phyloP scores from a whole-genome alignment of 148 eudicot species.

The Beta vulgaris region DNA sequence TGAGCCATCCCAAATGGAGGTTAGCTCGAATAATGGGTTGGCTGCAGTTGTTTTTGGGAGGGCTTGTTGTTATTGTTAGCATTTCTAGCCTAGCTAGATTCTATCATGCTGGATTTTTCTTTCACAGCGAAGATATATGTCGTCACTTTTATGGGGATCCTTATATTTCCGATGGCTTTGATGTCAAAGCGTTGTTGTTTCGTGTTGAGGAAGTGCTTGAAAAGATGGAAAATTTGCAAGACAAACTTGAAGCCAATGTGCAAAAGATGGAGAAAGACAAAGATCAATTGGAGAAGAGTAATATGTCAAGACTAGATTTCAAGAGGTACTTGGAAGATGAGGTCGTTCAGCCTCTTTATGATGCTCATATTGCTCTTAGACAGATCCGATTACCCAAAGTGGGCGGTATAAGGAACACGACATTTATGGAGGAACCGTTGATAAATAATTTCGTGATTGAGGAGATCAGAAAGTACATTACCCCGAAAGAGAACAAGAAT shows the following conservation, averaged over 20 bases:
- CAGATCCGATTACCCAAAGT: conserved; percentile 68
- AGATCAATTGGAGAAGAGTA: conserved; percentile 30
- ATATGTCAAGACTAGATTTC: conserved; percentile 51
- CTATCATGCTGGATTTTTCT: conserved; percentile 81
- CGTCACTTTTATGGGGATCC: conserved; percentile 55
- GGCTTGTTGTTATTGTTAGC: conserved; percentile 68
- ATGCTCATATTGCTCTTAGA: conserved; percentile 84
- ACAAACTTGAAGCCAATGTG: conserved; percentile 63
- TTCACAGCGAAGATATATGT: conserved; percentile 66
- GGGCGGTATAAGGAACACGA: conserved; percentile 40
- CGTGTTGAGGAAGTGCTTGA: conserved; percentile 79
- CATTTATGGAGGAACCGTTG: conserved; percentile 68
- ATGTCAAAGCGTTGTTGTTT: conserved; percentile 48
- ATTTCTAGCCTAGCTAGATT: conserved; percentile 63
- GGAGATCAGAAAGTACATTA: conserved; percentile 93
- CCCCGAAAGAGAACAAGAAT: conserved; percentile 75
- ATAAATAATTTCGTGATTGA: conserved; percentile 70
- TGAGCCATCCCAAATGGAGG: conserved; percentile 49
- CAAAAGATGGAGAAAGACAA: conserved; percentile 64
- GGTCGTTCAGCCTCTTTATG: conserved; percentile 72
- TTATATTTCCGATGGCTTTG: conserved; percentile 47
- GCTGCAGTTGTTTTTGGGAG: conserved; percentile 70
- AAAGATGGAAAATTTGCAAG: conserved; percentile 71
- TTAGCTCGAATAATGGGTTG: conserved; percentile 57
- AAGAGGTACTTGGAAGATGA: conserved; percentile 78